Percentiles rank a stretch among this genome's conserved stretches.
Conservation (phyloP, 2,329 filamentous ascomycete genomes). For the Endocalyx cinctus region DNA sequence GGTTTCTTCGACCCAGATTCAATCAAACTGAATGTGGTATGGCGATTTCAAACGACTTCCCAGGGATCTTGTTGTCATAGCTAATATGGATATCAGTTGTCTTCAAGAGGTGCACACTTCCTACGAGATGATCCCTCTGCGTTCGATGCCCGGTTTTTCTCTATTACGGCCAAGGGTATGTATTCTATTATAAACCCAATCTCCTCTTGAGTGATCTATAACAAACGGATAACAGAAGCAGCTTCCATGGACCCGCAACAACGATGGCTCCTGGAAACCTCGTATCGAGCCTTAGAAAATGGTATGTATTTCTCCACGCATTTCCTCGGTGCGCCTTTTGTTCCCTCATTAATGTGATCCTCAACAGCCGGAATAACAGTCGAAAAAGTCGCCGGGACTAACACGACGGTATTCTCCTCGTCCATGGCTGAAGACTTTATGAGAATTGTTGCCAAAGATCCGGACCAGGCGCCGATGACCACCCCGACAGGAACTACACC, state of each 20-base stretch:
- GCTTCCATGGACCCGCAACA: background rate
- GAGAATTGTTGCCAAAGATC: conserved; percentile 8
- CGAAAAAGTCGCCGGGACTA: background rate
- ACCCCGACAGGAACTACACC: conserved; percentile 19
- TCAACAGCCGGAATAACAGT: conserved; percentile 16
- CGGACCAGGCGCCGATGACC: conserved; percentile 21
- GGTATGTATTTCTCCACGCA: no score
- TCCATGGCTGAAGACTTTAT: conserved; percentile 3
- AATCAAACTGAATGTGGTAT: background rate
- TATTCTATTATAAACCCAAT: no score
- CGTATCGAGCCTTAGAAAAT: conserved; percentile 3
- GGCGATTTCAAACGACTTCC: background rate
- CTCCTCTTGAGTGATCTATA: no score
- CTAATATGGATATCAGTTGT: background rate
- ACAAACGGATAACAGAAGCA: background rate
- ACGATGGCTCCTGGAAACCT: background rate
- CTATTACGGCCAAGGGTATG: conserved; percentile 1
- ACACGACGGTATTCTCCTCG: conserved; percentile 1
- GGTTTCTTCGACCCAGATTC: background rate
- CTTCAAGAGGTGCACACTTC: background rate
- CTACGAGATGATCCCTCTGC: background rate
- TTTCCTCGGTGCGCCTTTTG: no score
- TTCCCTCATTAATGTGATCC: background rate
- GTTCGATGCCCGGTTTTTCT: conserved; percentile 1
- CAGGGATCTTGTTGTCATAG: no score